Conservation (phyloP, 768 basidiomycete genomes). For the Hygrophorus pudorinus region DNA sequence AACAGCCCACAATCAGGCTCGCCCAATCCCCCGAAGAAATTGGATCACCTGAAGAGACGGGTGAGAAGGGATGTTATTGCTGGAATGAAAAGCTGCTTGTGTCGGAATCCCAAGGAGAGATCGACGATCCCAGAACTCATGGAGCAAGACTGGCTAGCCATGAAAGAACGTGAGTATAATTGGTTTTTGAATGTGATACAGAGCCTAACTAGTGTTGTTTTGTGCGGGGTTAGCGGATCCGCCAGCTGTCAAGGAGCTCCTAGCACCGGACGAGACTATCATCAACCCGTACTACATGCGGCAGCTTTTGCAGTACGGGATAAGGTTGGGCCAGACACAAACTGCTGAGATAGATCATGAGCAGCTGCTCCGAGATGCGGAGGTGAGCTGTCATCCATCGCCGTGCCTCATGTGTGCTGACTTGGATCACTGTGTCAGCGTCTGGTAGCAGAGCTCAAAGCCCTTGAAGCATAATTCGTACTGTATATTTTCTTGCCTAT, state of each 20-base stretch:
- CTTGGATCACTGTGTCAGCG: conserved; percentile 27
- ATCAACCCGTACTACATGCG: conserved; percentile 77
- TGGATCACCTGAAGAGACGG: conserved; percentile 60
- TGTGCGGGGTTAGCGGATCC: conserved; percentile 18
- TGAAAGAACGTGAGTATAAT: conserved; percentile 42
- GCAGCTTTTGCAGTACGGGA: conserved; percentile 63
- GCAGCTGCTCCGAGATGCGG: conserved; percentile 40
- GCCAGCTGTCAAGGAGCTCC: conserved; percentile 17
- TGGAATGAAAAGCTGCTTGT: conserved; percentile 75
- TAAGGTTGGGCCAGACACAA: conserved; percentile 41
- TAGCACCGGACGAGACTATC: conserved; percentile 49
- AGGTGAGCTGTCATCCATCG: conserved; percentile 30
- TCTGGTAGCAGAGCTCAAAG: conserved; percentile 54
- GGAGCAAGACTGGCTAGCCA: conserved; percentile 68
- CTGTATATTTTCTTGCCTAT: conserved; percentile 3
- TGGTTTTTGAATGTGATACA: not conserved
- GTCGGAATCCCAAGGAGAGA: conserved; percentile 70
- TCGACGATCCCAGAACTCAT: conserved; percentile 83
- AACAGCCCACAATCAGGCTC: conserved; percentile 15
- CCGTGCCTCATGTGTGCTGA: not conserved
- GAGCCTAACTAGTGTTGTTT: conserved; percentile 1
- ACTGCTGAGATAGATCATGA: conserved; percentile 35
- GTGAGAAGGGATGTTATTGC: conserved; percentile 71
- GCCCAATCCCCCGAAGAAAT: conserved; percentile 37
- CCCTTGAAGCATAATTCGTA: conserved; percentile 24